phyloP scores from a whole-genome alignment of 1,284 basidiomycete genomes.

The Xerocomus tenax region DNA sequence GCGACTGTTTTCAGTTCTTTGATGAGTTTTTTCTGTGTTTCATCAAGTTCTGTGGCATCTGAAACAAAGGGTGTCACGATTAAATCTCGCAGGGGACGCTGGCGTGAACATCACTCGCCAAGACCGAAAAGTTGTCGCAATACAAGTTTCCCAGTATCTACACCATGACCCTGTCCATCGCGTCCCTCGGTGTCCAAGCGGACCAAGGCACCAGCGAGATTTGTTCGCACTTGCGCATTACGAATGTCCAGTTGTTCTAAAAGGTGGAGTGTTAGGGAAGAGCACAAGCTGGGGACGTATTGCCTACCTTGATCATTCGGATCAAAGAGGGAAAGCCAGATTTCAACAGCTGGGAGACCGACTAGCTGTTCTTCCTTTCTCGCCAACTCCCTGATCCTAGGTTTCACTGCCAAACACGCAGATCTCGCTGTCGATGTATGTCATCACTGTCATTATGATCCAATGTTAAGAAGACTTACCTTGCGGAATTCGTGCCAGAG shows the following conservation, averaged over 20 bases:
- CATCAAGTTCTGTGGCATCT: constrained; percentile 6
- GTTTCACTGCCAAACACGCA: constrained; percentile 9
- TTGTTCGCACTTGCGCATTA: constrained; percentile 9
- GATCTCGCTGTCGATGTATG: not conserved
- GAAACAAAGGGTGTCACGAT: not conserved
- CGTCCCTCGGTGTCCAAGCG: not conserved
- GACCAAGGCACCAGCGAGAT: constrained; percentile 15
- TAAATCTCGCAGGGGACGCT: not conserved
- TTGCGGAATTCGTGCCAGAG: constrained; percentile 12
- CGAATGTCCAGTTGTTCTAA: constrained; percentile 8
- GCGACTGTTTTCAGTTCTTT: constrained; percentile 5
- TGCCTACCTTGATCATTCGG: constrained; percentile 3
- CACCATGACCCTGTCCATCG: not conserved
- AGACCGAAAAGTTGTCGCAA: constrained; percentile 18
- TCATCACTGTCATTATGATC: not conserved
- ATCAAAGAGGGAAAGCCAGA: constrained; percentile 13
- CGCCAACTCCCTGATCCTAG: constrained; percentile 15
- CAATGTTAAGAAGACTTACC: not conserved
- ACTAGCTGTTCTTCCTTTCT: constrained; percentile 5
- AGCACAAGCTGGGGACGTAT: not conserved
- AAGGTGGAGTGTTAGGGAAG: not conserved
- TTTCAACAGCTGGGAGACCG: constrained; percentile 22
- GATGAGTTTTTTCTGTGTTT: constrained; percentile 6
- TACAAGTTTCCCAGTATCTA: constrained; percentile 2
- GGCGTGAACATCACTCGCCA: constrained; percentile 4